These are phyloP conservation scores for Hygrocybe punicea DNA, from an alignment of 768 basidiomycete species.

Conservation along the genomic window DNA sequence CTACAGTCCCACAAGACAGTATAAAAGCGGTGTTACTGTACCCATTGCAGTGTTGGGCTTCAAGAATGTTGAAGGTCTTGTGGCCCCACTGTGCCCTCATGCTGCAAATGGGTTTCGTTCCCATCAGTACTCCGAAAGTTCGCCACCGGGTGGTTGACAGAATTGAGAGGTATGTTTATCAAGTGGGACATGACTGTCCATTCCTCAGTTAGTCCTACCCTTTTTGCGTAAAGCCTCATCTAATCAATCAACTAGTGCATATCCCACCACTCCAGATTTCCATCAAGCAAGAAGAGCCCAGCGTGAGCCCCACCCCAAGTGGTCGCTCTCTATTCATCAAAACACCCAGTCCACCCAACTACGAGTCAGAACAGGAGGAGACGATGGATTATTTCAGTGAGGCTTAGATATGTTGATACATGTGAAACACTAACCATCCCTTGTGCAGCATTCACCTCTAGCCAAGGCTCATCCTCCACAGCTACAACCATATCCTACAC, in stretches of 20 bases:
- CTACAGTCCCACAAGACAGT: not conserved
- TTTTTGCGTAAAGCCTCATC: constrained; percentile 7
- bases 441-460: no score
- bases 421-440: no score
- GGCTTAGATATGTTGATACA: no score
- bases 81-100: not conserved
- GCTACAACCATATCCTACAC: no score
- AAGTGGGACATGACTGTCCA: not conserved
- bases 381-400: no score
- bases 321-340: no score
- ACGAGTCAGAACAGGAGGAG: no score
- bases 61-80: not conserved
- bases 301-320: no score
- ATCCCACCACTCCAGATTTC: not conserved
- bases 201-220: not conserved
- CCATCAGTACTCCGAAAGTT: not conserved
- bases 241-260: constrained; percentile 46
- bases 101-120: not conserved
- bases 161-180: not conserved
- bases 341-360: no score
- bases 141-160: not conserved
- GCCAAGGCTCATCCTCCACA: no score
- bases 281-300: no score
- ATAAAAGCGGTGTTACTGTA: not conserved
- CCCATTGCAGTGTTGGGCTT: not conserved